Evolutionary conservation across 2,329 filamentous ascomycete genomes (phyloP).

Genomic region (Magnaporthales sp.): DNA sequence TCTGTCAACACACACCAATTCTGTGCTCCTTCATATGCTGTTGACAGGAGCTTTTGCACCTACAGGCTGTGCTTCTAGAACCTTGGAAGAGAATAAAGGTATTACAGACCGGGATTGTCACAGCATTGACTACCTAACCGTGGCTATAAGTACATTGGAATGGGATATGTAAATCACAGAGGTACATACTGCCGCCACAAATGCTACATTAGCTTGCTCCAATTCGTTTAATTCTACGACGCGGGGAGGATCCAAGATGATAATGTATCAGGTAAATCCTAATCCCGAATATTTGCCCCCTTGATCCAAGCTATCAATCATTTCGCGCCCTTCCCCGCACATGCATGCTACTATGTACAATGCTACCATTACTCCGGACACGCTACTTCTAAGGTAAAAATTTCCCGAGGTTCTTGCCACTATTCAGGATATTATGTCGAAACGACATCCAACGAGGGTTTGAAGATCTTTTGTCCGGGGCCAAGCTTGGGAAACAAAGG

Average conservation of each 20-base stretch:
- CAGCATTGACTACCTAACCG: not conserved
- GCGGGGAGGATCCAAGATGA: not conserved
- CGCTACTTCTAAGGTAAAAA: too few species aligned
- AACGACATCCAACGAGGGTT: not conserved
- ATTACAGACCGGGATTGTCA: not conserved
- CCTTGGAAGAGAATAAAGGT: not conserved
- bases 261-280: not conserved
- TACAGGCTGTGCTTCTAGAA: not conserved
- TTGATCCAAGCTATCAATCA: too few species aligned
- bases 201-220: too few species aligned
- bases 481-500: not conserved
- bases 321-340: not conserved
- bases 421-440: not conserved
- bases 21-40: not conserved
- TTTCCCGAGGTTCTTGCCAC: not conserved
- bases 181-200: not conserved
- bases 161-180: not conserved
- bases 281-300: too few species aligned
- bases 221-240: too few species aligned
- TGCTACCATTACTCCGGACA: too few species aligned
- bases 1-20: not conserved
- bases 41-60: not conserved
- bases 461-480: not conserved
- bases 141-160: not conserved
- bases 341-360: not conserved